Conservation (phyloP, 768 basidiomycete genomes). For the Trametes meyenii region DNA sequence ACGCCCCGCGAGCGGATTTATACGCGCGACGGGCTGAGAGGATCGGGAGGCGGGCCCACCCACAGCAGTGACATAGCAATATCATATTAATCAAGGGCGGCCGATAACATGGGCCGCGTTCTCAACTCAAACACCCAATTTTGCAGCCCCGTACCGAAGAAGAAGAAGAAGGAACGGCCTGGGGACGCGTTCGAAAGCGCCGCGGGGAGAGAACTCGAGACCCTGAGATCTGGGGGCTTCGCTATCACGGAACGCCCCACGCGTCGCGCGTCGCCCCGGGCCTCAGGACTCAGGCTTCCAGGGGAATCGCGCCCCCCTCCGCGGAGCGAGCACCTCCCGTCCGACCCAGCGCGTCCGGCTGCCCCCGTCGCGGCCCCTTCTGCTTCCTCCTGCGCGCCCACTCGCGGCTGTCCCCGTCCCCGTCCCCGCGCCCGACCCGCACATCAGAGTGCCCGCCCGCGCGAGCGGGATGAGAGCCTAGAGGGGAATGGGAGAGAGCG, state of each 20-base stretch:
- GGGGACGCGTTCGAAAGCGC: neutral
- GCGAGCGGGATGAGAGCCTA: neutral
- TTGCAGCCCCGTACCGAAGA: conserved; percentile 15
- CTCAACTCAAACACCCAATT: conserved; percentile 11
- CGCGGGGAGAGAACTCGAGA: conserved; percentile 8
- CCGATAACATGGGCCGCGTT: conserved; percentile 9
- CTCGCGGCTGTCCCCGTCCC: too few species aligned
- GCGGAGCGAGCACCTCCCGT: conserved; percentile 4
- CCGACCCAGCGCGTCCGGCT: neutral
- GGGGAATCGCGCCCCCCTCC: conserved; percentile 14
- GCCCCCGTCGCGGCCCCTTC: too few species aligned
- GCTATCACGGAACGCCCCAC: conserved; percentile 20
- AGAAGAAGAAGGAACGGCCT: neutral
- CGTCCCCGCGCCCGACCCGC: too few species aligned
- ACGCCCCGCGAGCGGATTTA: conserved; percentile 6
- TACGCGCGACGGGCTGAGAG: conserved; percentile 2
- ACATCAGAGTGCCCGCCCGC: too few species aligned
- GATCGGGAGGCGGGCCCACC: neutral
- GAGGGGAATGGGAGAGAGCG: too few species aligned
- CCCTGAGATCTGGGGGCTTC: conserved; percentile 12
- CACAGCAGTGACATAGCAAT: too few species aligned
- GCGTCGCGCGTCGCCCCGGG: neutral
- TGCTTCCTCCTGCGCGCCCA: too few species aligned
- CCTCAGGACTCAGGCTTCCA: too few species aligned
- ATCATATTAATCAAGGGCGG: conserved; percentile 8